Base-by-base conservation (phyloP, 305 asterid genomes). In the Fraxinus sp. region DNA sequence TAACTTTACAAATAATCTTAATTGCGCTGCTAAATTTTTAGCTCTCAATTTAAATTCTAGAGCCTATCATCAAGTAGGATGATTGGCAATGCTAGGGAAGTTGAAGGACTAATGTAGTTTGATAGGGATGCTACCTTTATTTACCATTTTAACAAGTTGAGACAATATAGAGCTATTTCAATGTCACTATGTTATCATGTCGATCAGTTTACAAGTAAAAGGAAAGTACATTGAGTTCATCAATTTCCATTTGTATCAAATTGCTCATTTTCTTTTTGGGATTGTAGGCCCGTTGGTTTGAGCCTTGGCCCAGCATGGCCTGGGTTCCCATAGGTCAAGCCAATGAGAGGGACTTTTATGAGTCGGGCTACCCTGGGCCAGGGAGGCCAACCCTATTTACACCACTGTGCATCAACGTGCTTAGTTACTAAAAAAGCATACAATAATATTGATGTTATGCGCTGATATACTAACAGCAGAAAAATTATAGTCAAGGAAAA, bases 391-490 rank as follows among this genome's bases (percentile, higher is more conserved):
- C 36, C 37, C 22, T 70, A 70, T 70, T 70, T 30, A 70, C 18
- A 70, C 20, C 75, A 70, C 75, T 30, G 41, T 70, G 39, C 75
- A 70, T 70, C 39, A 30, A 70, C 75, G n/a, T 30, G 75, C 75
- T 70, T 70, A 52, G 16, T 10, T 30, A 1, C 14, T 30, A 70
- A 30, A 70, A 68, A 28, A 24, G 18, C 16, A 30, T 30, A 28
- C 1, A 70, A 70, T 11, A 30, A 26, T 13, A 70, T 70, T 14
- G 24, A 16, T 32, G 24, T 71, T 30, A 32, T 71, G 76, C 22
- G 33, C 24, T 13, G 35, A 32, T 71, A 71, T 30, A 30, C 41
- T 4, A 71, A 32, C 20, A 7, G n/a, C 10, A 32, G 5, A 32
- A 71, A 71, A 30, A 30, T 0, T 30, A 5, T 6, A 16, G 43